Percentiles rank a stretch among this genome's conserved stretches.
These are phyloP conservation scores for Vicia faba DNA, from an alignment of 306 rosid species.

Conservation along the genomic window DNA sequence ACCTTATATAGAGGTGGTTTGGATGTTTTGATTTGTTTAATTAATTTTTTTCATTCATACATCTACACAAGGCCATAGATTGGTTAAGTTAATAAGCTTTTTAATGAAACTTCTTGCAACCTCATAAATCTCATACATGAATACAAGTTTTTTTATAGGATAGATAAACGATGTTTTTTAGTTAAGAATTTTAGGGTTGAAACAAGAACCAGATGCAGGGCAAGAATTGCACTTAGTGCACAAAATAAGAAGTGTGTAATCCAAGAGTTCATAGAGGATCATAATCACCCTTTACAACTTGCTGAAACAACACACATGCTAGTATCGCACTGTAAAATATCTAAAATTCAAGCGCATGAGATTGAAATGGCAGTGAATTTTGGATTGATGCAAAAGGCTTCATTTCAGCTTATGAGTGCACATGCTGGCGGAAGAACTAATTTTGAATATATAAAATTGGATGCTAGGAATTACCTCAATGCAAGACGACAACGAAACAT, in stretches of 20 bases:
- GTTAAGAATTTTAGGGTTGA: too few species aligned
- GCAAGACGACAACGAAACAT: background rate
- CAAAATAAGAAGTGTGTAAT: background rate
- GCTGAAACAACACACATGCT: background rate
- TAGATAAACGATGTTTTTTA: too few species aligned
- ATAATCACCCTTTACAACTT: background rate
- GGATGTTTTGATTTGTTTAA: too few species aligned
- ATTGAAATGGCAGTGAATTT: background rate
- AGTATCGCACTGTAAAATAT: background rate
- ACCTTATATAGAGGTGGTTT: too few species aligned
- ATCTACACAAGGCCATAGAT: too few species aligned
- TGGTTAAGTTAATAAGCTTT: too few species aligned
- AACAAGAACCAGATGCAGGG: background rate
- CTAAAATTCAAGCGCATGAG: background rate
- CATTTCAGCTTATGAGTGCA: background rate
- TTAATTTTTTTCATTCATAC: too few species aligned
- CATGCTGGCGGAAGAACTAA: background rate
- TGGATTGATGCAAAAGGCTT: background rate
- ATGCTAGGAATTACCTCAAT: background rate
- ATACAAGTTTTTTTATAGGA: too few species aligned
- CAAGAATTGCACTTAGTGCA: background rate
- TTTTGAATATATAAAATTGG: background rate
- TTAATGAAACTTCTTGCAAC: too few species aligned
- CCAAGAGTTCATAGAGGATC: background rate
- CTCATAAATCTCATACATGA: too few species aligned